These are phyloP conservation scores for Kingdonia uniflora DNA, from an alignment of 164 flowering plant genomes.

Conservation along the genomic window DNA sequence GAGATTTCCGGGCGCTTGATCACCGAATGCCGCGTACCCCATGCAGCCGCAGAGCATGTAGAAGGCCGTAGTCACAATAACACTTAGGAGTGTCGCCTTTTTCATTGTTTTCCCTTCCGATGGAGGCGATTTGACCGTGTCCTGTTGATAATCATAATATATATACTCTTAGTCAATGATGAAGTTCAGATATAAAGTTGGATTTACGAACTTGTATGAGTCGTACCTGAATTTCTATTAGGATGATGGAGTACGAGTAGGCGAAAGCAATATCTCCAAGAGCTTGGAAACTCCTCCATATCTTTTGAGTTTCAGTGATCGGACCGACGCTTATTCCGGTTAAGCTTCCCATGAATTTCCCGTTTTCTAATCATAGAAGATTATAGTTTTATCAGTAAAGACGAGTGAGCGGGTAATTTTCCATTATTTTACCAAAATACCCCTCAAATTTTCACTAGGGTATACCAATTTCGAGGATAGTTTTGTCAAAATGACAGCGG, in stretches of 20 bases:
- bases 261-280: slow-evolving; percentile 70
- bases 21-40: slow-evolving; percentile 68
- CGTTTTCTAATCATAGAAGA: slow-evolving; percentile 17
- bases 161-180: neutral
- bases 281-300: slow-evolving; percentile 68
- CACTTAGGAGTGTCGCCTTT: slow-evolving; percentile 32
- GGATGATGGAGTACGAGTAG: slow-evolving; percentile 49
- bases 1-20: slow-evolving; percentile 43
- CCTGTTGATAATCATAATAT: slow-evolving; percentile 19
- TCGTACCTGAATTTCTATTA: slow-evolving; percentile 59
- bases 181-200: neutral
- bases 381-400: neutral
- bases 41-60: slow-evolving; percentile 60
- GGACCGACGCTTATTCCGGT: slow-evolving; percentile 51
- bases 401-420: neutral
- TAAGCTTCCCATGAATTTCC: slow-evolving; percentile 37
- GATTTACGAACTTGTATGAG: neutral
- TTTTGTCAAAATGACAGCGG: no score
- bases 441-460: no score
- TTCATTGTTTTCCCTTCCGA: slow-evolving; percentile 54
- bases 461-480: no score
- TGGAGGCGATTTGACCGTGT: slow-evolving; percentile 49
- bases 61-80: slow-evolving; percentile 39
- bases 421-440: no score
- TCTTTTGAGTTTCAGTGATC: slow-evolving; percentile 38